Base-by-base conservation (phyloP, 345 rosid species). In the Syzygium aromaticum region DNA sequence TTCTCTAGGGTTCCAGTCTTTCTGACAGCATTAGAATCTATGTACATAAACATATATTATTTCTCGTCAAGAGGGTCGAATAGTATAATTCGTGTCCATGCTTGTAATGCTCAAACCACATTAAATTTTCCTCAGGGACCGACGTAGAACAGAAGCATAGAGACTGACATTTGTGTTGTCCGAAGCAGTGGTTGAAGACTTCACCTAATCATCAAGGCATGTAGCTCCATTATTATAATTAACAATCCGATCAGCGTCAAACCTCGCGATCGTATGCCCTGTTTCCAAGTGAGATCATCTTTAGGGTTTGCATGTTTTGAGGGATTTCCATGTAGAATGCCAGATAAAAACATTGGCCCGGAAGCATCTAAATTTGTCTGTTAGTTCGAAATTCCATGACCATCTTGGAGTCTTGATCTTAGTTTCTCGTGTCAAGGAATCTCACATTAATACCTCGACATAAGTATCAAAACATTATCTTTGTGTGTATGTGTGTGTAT, bases 121-220 rank as follows among this genome's bases (percentile, higher is more conserved):
- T 84, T 87, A 52, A 67, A 12, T 52, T 67, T 85, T 52, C 67
- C 80, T 51, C 63, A 59, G 63, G 77, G 84, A 78, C 86, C 89
- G 84, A 84, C 88, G 88, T 87, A 73, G 86, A 84, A 87, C 89
- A 87, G 89, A 84, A 87, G 84, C 84, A 84, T 51, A 84, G 88
- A 67, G 85, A 87, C 88, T 87, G 88, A 87, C 88, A 87, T 43
- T 56, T 80, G 56, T 78, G 88, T 87, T 82, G 51, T 87, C 67
- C 83, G 67, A 22, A 77, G 40, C 80, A 33, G 46, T 67, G 46
- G 80, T 38, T 38, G 80, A 25, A 67, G 80, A 33, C 80, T 67
- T 33, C 80, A 67, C 80, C 80, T 67, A 53, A 57, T 85, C 64
- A 80, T 78, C 30, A 43, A 80, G 88, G 84, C 73, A 87, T 56